Conservation (phyloP, 2,329 filamentous ascomycete species). For the Hymenoscyphus fructigenus region DNA sequence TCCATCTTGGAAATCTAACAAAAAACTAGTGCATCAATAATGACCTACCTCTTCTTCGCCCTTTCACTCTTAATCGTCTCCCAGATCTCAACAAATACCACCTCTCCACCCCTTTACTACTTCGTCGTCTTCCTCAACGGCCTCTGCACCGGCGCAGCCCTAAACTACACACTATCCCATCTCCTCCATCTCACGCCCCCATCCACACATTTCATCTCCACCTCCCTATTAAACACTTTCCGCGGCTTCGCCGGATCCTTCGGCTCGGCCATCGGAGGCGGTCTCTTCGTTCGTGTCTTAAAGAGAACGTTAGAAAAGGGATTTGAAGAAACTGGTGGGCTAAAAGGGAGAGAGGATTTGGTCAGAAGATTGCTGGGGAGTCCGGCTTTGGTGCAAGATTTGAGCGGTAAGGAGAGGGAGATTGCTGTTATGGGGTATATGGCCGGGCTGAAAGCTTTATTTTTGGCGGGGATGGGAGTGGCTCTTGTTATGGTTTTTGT, state of each 20-base stretch:
- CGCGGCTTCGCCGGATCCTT: slow-evolving; percentile 80
- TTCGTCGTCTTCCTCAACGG: slow-evolving; percentile 67
- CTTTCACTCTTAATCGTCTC: slow-evolving; percentile 58
- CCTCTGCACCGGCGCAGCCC: slow-evolving; percentile 65
- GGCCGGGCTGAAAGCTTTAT: slow-evolving; percentile 51
- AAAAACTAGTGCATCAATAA: slow-evolving; percentile 49
- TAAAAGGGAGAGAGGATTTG: slow-evolving; percentile 41
- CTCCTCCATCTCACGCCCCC: slow-evolving; percentile 68
- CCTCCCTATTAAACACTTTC: slow-evolving; percentile 75
- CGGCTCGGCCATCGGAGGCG: slow-evolving; percentile 76
- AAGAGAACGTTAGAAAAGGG: slow-evolving; percentile 37
- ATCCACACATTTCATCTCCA: slow-evolving; percentile 71
- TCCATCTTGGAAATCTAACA: not conserved
- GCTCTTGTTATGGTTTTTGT: slow-evolving; percentile 49
- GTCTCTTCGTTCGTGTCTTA: slow-evolving; percentile 40
- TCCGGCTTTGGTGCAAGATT: slow-evolving; percentile 51
- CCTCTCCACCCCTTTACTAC: slow-evolving; percentile 55
- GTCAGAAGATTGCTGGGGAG: slow-evolving; percentile 57
- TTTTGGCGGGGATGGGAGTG: slow-evolving; percentile 50
- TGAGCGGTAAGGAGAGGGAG: slow-evolving; percentile 49
- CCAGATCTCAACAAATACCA: slow-evolving; percentile 51
- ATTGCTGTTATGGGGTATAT: slow-evolving; percentile 55
- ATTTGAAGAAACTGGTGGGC: slow-evolving; percentile 35
- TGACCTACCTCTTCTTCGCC: slow-evolving; percentile 62
- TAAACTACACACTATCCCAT: slow-evolving; percentile 83